Evolutionary conservation across 352 stramenopile species (phyloP), one percentile per base, ranked within the genome.

Genomic region (Phytophthora citricola): DNA sequence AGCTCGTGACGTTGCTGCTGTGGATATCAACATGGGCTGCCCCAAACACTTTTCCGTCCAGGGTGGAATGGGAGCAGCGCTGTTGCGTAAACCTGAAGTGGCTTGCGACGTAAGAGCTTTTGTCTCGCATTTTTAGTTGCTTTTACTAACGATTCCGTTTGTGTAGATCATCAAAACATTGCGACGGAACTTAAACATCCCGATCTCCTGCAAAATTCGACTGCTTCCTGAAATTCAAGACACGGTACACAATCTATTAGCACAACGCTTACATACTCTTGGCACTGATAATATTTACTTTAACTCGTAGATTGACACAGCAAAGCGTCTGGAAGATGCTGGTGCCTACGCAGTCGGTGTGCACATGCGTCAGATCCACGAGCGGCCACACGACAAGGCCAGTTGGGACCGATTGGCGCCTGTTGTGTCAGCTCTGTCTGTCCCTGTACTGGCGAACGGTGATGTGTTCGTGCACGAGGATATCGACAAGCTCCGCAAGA

Each of bases 21-120:
- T 98, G 29, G 92, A 98, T 66, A 85, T 98, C 64, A 98, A 98
- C 70, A 98, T 98, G 94, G 94, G 94, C 53, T 98, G 94, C 58
- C 94, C 94, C 8, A 98, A 98, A 76, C 86, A 96, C 61, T 98
- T 98, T 54, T 98, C 91, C 14, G 63, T 97, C 26, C 87, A 97
- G 53, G 94, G 92, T 48, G 90, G 91, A 29, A 98, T 98, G 94
- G 94, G 94, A 27, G 88, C 89, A 14, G 90, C 93, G 17, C 75
- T 98, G 26, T 76, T 98, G 22, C 86, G 86, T 46, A 97, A 91
- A 52, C 93, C 92, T 31, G 81, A 97, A 54, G 65, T 93, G 15
- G 93, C 94, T 32, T 94, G 81, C 27, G 91, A 97, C 36, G 83
- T 91, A 69, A 2, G 58, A 7, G 34, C 32, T 27, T 56, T 31